Base-by-base conservation (phyloP, 805 yeast genomes). In the Kodamaea hsintzibuensis region DNA sequence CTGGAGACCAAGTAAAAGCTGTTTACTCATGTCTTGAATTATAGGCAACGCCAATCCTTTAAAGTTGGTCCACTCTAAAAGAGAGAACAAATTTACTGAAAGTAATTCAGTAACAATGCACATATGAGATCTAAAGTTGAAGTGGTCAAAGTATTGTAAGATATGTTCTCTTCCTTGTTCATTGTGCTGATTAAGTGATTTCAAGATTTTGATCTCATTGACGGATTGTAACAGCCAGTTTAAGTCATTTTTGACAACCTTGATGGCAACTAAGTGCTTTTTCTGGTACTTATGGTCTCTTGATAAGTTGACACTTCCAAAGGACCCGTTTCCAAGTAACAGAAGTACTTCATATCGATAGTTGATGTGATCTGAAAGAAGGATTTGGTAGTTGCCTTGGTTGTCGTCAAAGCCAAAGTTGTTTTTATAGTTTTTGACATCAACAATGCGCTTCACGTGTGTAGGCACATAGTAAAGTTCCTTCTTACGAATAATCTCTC, bases 41-140 rank as follows among this genome's bases (percentile, higher is more conserved):
- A 83, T 57, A 0, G 61, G 47, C 42, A 75, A 64, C 8, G 77
- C 69, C 19, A 85, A 65, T 0, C 89, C 89, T 55, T 69, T 69
- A 61, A 78, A 84, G 27, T 73, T 64, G 0, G 78, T 73, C 0
- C 80, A 59, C 60, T 84, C 85, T 25, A 84, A 66, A 33, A 81
- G 67, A 39, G 90, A 86, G 60, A 81, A 87, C 37, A 90, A 65
- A 54, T 88, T 89, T 14, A 87, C 69, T 0, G 90, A 82, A 16
- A 91, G 71, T 5, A 86, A 68, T 63, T 91, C 96, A 0, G 92
- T 87, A 1, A 83, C 82, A 39, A 90, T 87, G 66, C 96, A 90
- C 73, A 90, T 81, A 63, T 90, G 97, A 17, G 89, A 85, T 54
- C 96, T 76, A 66, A 90, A 91, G 58, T 82, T 82, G 70, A 90